Evolutionary conservation across 768 basidiomycete genomes (phyloP).

Genomic region (Mycena belliarum): DNA sequence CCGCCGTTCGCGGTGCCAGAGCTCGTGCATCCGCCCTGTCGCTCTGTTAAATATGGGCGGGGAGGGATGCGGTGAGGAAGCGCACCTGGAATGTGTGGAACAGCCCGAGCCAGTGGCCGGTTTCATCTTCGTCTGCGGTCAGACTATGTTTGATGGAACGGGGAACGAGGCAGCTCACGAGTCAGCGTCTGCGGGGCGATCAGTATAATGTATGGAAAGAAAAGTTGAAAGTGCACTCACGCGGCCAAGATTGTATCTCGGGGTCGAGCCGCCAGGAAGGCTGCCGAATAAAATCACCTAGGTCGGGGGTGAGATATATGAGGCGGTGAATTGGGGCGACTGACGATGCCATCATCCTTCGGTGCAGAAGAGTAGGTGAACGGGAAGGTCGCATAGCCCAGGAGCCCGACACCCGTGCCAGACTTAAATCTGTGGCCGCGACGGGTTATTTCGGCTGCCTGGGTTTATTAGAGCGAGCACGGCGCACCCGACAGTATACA

Average conservation of each 20-base stretch:
- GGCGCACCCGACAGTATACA: slow-evolving; percentile 53
- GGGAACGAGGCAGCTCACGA: no score
- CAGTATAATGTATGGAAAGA: not conserved
- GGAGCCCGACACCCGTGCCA: slow-evolving; percentile 42
- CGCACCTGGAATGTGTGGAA: slow-evolving; percentile 56
- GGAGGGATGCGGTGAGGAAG: not conserved
- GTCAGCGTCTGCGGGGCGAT: slow-evolving; percentile 40
- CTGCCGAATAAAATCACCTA: slow-evolving; percentile 39
- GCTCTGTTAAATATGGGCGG: not conserved
- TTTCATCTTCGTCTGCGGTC: no score
- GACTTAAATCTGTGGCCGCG: slow-evolving; percentile 32
- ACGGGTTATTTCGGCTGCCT: not conserved
- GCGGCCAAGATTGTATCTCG: slow-evolving; percentile 44
- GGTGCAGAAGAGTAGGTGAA: slow-evolving; percentile 39
- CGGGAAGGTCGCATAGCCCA: slow-evolving; percentile 60
- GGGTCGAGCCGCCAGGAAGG: slow-evolving; percentile 42
- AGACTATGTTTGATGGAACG: no score
- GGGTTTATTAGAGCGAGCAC: no score
- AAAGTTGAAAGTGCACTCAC: slow-evolving; percentile 22
- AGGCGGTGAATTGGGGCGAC: not conserved
- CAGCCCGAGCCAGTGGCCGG: slow-evolving; percentile 62
- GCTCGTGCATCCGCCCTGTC: slow-evolving; percentile 22
- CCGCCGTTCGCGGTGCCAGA: slow-evolving; percentile 27
- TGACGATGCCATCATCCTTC: slow-evolving; percentile 47
- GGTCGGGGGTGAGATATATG: not conserved